These are phyloP conservation scores for Pichia rugopelliculosa DNA, from an alignment of 805 yeast species.

Conservation along the genomic window DNA sequence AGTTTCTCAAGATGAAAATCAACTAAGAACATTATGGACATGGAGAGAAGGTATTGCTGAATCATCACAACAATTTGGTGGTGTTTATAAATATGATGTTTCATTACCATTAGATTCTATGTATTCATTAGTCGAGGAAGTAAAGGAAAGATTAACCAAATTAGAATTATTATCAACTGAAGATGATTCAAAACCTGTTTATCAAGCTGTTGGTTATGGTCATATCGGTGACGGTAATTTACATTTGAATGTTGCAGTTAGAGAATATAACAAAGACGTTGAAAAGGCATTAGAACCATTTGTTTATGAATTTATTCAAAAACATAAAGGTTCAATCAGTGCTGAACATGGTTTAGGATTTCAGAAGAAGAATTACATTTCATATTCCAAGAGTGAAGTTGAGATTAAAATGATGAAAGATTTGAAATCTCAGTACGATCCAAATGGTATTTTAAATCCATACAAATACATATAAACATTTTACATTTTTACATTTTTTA, in stretches of 20 bases:
- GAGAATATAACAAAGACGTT: conserved; percentile 71
- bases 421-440: conserved; percentile 78
- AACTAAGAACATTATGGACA: conserved; percentile 74
- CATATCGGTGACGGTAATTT: conserved; percentile 97
- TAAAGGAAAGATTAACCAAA: conserved; percentile 50
- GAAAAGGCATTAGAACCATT: conserved; percentile 86
- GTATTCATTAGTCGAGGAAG: conserved; percentile 76
- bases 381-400: conserved; percentile 68
- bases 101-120: conserved; percentile 78
- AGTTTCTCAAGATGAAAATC: conserved; percentile 92
- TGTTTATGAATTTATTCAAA: conserved; percentile 82
- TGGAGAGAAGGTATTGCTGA: conserved; percentile 97
- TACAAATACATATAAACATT: conserved; percentile 66
- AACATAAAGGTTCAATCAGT: conserved; percentile 76
- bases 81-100: conserved; percentile 95
- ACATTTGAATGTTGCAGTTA: conserved; percentile 87
- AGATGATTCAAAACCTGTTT: conserved; percentile 62
- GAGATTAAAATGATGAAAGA: conserved; percentile 72
- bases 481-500: too few relatives aligned
- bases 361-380: conserved; percentile 87
- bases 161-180: conserved; percentile 56
- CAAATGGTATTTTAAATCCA: conserved; percentile 88
- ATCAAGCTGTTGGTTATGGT: conserved; percentile 93
- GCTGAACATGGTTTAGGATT: conserved; percentile 98
- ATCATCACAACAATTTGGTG: conserved; percentile 78